These are phyloP conservation scores for Aphanomyces astaci DNA, from an alignment of 352 stramenopile species.

Conservation along the genomic window DNA sequence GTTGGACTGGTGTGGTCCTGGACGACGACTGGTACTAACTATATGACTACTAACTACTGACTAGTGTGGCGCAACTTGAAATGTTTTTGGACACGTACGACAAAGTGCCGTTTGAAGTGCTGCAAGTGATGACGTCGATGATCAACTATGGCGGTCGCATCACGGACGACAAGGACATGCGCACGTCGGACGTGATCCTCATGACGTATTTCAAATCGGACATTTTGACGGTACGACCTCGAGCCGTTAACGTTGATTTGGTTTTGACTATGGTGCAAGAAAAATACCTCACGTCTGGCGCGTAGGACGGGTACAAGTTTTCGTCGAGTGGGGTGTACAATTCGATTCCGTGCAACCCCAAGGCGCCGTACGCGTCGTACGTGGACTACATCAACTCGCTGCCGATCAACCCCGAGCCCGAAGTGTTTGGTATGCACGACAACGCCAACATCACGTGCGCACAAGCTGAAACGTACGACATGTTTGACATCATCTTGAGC, in stretches of 20 bases:
- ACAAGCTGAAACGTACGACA: constrained; percentile 82
- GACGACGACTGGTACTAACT: too few species aligned
- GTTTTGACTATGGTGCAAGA: too few species aligned
- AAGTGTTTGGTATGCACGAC: constrained; percentile 93
- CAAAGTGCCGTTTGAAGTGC: constrained; percentile 75
- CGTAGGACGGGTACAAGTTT: constrained; percentile 47
- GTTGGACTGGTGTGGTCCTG: too few species aligned
- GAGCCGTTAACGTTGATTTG: too few species aligned
- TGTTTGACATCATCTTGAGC: constrained; percentile 67
- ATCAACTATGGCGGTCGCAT: constrained; percentile 93
- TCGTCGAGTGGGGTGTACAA: constrained; percentile 64
- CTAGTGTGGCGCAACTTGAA: constrained; percentile 59
- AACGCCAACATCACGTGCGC: constrained; percentile 92
- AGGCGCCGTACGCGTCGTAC: constrained; percentile 76
- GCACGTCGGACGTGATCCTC: constrained; percentile 86
- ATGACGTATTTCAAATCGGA: constrained; percentile 81
- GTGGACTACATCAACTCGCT: constrained; percentile 91
- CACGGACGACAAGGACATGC: constrained; percentile 88
- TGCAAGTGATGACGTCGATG: constrained; percentile 89
- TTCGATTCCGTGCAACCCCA: constrained; percentile 48
- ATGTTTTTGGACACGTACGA: constrained; percentile 88
- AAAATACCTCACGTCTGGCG: background rate
- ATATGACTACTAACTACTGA: too few species aligned
- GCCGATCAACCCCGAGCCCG: constrained; percentile 83
- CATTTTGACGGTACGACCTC: constrained; percentile 54